Conservation (phyloP, 164 flowering plant species). For the Aristolochia contorta region DNA sequence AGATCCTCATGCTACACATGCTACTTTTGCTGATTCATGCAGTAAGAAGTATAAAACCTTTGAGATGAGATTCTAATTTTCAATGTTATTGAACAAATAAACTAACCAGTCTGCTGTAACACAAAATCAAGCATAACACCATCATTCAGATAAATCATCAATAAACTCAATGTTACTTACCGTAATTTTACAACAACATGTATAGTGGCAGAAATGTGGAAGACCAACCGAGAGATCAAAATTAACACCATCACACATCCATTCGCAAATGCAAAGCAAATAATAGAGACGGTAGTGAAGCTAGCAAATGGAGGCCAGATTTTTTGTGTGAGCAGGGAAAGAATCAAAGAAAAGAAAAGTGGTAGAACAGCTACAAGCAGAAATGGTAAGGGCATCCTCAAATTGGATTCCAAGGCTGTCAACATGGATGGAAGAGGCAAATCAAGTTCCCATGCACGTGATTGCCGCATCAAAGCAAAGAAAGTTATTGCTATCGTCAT, state of each 20-base stretch:
- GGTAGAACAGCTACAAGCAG: constrained; percentile 49
- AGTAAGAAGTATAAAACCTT: no score
- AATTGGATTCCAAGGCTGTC: constrained; percentile 67
- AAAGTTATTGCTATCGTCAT: constrained; percentile 60
- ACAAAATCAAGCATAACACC: neutral
- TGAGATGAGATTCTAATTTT: no score
- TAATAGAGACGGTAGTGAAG: constrained; percentile 45
- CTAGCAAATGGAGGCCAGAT: constrained; percentile 53
- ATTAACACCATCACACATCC: constrained; percentile 49
- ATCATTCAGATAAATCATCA: neutral
- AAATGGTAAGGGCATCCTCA: constrained; percentile 62
- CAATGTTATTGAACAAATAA: no score
- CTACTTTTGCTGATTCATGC: no score
- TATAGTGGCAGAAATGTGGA: constrained; percentile 52
- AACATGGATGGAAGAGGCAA: constrained; percentile 70
- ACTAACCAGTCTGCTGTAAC: no score
- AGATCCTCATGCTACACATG: no score
- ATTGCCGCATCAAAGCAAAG: constrained; percentile 89
- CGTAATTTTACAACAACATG: constrained; percentile 62
- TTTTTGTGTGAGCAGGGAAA: constrained; percentile 40
- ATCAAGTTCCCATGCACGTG: constrained; percentile 74
- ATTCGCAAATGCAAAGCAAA: constrained; percentile 75
- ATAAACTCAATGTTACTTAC: constrained; percentile 29
- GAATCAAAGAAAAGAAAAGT: constrained; percentile 39
- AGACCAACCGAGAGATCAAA: constrained; percentile 47